Percentiles rank a stretch among this genome's conserved stretches.
Conservation (phyloP, 1,284 basidiomycete genomes). For the Heterobasidion parviporum region DNA sequence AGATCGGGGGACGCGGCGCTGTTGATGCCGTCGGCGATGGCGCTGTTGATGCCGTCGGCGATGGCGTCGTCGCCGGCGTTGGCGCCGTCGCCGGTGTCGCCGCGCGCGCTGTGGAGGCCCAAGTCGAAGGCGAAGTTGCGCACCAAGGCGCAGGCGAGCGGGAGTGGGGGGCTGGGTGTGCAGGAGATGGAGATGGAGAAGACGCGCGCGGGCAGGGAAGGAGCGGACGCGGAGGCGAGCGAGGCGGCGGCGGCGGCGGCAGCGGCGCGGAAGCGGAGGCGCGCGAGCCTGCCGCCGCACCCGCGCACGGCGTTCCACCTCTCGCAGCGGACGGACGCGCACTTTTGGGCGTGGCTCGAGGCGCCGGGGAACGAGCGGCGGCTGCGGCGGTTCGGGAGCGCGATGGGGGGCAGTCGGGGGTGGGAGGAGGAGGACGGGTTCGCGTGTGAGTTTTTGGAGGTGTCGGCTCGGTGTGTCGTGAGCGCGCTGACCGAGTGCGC, state of each 20-base stretch:
- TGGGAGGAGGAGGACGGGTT: constrained; percentile 53
- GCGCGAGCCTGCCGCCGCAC: neutral
- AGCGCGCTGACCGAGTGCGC: no score
- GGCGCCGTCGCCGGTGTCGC: neutral
- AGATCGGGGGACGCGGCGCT: neutral
- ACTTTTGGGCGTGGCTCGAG: constrained; percentile 32
- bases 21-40: neutral
- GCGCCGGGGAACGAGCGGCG: constrained; percentile 25
- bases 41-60: neutral
- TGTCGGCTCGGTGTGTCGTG: constrained; percentile 14
- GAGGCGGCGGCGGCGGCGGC: neutral
- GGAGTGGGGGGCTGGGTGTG: neutral
- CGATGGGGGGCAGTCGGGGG: constrained; percentile 58
- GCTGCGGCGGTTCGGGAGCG: constrained; percentile 57
- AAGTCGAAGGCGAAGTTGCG: neutral
- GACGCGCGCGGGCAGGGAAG: neutral
- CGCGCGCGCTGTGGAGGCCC: neutral
- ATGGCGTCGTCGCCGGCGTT: neutral
- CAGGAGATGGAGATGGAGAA: neutral
- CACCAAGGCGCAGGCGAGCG: neutral
- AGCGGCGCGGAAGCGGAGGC: neutral
- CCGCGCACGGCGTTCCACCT: constrained; percentile 27
- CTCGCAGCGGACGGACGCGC: constrained; percentile 22
- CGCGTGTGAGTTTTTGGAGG: constrained; percentile 36
- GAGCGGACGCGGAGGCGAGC: neutral